Conservation (phyloP, 106 monocot genomes). For the Dendrobium chrysotoxum region DNA sequence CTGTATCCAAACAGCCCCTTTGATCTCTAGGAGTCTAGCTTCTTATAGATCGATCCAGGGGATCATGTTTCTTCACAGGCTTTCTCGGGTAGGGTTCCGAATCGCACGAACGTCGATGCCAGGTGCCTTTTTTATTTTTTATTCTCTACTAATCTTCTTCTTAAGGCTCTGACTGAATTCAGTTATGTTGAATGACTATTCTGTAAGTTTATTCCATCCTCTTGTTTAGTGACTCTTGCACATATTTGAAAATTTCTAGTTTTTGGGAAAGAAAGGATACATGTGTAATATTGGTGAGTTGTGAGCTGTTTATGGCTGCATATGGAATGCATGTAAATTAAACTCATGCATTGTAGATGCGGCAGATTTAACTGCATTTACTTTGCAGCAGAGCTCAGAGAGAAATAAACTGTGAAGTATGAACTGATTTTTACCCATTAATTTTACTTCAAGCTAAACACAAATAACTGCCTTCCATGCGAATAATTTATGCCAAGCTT, state of each 20-base stretch:
- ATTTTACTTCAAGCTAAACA: not conserved
- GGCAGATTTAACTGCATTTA: not conserved
- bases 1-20: no score
- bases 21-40: no score
- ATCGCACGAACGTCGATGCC: not conserved
- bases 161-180: not conserved
- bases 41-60: not conserved
- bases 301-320: not conserved
- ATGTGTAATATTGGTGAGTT: not conserved
- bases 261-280: not conserved
- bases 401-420: not conserved
- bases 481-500: not conserved
- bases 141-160: not conserved
- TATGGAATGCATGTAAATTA: not conserved
- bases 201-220: not conserved
- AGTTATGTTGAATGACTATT: not conserved
- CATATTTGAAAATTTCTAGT: not conserved
- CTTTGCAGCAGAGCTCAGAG: not conserved
- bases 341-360: not conserved
- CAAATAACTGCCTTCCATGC: not conserved
- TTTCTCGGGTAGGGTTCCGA: not conserved
- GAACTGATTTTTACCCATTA: not conserved
- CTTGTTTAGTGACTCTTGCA: not conserved
- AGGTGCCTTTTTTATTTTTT: not conserved
- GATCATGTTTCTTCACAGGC: not conserved